Evolutionary conservation across 108 stramenopile species (phyloP).

Genomic region (Nitzschia sp.): DNA sequence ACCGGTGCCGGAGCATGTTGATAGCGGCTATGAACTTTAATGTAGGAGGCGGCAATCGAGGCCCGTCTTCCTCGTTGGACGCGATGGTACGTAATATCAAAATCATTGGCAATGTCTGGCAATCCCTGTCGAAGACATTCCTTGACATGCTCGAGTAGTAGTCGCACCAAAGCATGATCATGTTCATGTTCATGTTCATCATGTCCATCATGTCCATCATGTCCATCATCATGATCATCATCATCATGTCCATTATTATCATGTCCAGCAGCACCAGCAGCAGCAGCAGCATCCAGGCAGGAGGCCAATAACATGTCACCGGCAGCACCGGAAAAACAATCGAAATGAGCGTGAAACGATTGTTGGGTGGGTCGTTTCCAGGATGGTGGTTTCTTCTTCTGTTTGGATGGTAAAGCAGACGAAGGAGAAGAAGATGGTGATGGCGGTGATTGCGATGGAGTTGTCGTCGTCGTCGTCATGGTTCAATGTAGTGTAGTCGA

Average conservation of each 20-base stretch:
- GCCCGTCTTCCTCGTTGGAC: constrained; percentile 71
- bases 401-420: too few relatives aligned
- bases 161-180: too few relatives aligned
- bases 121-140: constrained; percentile 54
- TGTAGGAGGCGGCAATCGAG: constrained; percentile 65
- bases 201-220: background rate
- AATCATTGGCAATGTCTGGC: constrained; percentile 69
- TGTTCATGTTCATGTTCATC: constrained; percentile 10
- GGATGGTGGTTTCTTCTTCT: too few relatives aligned
- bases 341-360: constrained; percentile 67
- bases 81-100: constrained; percentile 37
- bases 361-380: too few relatives aligned
- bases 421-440: too few relatives aligned
- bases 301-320: constrained; percentile 86
- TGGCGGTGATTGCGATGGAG: too few relatives aligned
- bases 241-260: background rate
- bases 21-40: constrained; percentile 62
- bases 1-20: constrained; percentile 68
- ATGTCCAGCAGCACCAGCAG: background rate
- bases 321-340: constrained; percentile 84
- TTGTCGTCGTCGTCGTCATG: too few relatives aligned
- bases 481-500: too few relatives aligned
- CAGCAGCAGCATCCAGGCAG: constrained; percentile 65
- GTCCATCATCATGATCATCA: background rate
- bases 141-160: constrained; percentile 42